phyloP scores from a whole-genome alignment of 176 grass and related monocot species.

The Eragrostis nindensis region DNA sequence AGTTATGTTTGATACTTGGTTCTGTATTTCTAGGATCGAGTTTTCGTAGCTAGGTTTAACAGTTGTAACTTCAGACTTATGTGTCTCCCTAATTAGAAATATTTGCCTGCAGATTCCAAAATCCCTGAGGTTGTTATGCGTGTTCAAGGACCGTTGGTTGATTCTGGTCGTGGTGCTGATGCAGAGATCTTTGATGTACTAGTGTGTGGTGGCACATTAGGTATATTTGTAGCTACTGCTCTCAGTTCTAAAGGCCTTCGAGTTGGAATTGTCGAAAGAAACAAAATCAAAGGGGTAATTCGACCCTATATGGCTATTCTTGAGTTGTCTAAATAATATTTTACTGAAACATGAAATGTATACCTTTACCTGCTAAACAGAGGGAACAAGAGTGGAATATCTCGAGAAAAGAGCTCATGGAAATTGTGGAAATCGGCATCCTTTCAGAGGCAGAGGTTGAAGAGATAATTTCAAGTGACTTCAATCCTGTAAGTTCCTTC shows the following conservation, averaged over 20 bases:
- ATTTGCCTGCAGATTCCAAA: constrained; percentile 56
- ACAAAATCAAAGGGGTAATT: constrained; percentile 94
- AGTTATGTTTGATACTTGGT: background rate
- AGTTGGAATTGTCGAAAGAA: constrained; percentile 91
- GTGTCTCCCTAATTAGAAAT: constrained; percentile 6
- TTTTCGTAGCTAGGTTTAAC: background rate
- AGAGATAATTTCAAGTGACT: constrained; percentile 73
- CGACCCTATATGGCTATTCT: constrained; percentile 45
- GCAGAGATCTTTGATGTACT: constrained; percentile 71
- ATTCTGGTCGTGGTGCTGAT: constrained; percentile 38
- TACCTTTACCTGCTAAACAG: constrained; percentile 53
- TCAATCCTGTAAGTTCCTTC: constrained; percentile 78
- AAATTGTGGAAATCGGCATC: constrained; percentile 83
- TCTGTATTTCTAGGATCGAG: background rate
- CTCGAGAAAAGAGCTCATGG: constrained; percentile 82
- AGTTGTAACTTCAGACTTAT: background rate
- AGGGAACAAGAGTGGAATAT: constrained; percentile 99
- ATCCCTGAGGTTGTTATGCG: constrained; percentile 67
- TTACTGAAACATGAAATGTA: constrained; percentile 38
- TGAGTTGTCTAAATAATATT: constrained; percentile 34
- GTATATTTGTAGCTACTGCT: constrained; percentile 92
- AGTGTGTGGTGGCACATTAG: constrained; percentile 93
- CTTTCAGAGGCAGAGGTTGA: constrained; percentile 79
- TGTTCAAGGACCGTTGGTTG: constrained; percentile 48
- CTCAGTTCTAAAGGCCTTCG: constrained; percentile 83